Evolutionary conservation across 768 basidiomycete species (phyloP), one percentile per base, ranked within the genome.

Genomic region (Tricholoma flavovirens): DNA sequence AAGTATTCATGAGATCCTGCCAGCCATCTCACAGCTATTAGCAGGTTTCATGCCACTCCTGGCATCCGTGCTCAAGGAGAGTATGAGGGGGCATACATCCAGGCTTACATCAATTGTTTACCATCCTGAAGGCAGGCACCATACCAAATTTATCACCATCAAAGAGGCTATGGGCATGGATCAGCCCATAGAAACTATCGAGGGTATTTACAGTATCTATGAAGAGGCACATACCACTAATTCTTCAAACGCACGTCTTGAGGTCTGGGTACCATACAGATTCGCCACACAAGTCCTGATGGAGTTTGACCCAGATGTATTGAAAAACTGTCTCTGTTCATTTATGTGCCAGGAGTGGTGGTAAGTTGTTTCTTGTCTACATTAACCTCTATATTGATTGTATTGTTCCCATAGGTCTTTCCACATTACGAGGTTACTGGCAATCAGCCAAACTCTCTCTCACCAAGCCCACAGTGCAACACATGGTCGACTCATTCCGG

Each of bases 1-100:
- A 59, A 61, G 14, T 65, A 64, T 21, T 56, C 48, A 1, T 45
- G 57, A 1, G 64, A 65, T 36, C 19, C 49, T 4, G 49, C 53
- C 3, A 59, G 59, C 3, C 64, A 64, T 19, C 57, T 64, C 14
- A 57, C 43, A 1, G 59, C 52, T 3, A 48, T 62, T 5, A 50
- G 49, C 7, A 59, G 66, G 1, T 65, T 55, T 53, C 55, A 59
- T 1, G 49, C 63, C 10, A 51, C 4, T 1, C 58, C 63, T 5
- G 62, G 60, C 1, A 17, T 19, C 50, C 42, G 15, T 4, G 49
- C 54, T 3, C 14, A 32, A 36, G 66, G 64, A 9, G 1, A 3
- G 7, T 64, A 26, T 29, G 7, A 58, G 3, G 52, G 19, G 0
- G 26, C n/a, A 0, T 65, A 65, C 22, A 9, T 65, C 5, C 61